A percentile compares a stretch with the other conserved stretches of the same genome.
Evolutionary conservation across 768 basidiomycete genomes (phyloP).

Genomic region (Leccinellum rugosiceps): DNA sequence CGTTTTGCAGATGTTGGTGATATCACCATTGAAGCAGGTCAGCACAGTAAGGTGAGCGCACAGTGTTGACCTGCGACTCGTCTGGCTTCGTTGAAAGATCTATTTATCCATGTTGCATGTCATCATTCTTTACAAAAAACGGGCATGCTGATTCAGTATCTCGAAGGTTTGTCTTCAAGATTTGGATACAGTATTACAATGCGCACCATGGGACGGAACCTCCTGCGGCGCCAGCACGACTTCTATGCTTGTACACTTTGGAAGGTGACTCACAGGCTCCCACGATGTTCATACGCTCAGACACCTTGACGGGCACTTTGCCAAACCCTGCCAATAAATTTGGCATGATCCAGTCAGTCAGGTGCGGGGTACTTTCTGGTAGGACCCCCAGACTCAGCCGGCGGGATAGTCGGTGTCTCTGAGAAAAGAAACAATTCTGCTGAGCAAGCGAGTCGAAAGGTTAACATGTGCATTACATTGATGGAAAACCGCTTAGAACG

Average conservation of each 20-base stretch:
- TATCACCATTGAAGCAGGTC: constrained; percentile 77
- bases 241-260: neutral
- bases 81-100: neutral
- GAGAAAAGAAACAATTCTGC: neutral
- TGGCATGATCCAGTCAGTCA: neutral
- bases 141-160: constrained; percentile 48
- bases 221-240: neutral
- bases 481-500: neutral
- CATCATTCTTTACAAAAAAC: constrained; percentile 71
- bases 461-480: neutral
- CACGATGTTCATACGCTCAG: neutral
- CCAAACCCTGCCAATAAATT: neutral
- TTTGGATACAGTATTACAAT: neutral
- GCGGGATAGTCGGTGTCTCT: neutral
- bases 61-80: neutral
- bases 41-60: constrained; percentile 62
- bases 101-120: constrained; percentile 48
- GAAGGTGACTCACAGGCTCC: neutral
- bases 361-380: neutral
- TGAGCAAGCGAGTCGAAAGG: neutral
- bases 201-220: neutral
- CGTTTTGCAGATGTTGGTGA: constrained; percentile 63
- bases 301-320: neutral
- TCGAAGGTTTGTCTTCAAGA: constrained; percentile 89
- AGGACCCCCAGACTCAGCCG: neutral